Conservation (phyloP, 2,329 filamentous ascomycete species). For the Clarireedia monteithiana region DNA sequence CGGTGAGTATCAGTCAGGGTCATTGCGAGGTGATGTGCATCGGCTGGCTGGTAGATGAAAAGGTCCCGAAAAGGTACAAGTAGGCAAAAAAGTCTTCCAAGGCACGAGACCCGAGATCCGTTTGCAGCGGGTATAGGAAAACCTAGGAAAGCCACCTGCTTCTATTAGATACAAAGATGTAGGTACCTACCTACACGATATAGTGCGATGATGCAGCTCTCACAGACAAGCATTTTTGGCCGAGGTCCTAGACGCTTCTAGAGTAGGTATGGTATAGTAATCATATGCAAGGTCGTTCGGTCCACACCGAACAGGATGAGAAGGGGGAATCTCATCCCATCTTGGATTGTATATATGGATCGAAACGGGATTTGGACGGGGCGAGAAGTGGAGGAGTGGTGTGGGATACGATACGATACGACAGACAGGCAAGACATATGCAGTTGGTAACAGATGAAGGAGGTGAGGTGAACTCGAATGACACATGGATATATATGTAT, state of each 20-base stretch:
- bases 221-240: background rate
- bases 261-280: background rate
- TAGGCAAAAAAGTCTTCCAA: slow-evolving; percentile 1
- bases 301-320: background rate
- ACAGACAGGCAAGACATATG: too few species aligned
- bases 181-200: too few species aligned
- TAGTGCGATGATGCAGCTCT: background rate
- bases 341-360: too few species aligned
- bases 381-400: too few species aligned
- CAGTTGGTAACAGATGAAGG: too few species aligned
- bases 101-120: slow-evolving; percentile 2
- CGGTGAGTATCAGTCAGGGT: background rate
- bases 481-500: too few species aligned
- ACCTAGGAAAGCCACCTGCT: too few species aligned
- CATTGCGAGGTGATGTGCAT: background rate
- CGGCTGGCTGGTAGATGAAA: background rate
- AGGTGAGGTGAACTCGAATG: too few species aligned
- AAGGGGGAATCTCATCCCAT: too few species aligned
- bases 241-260: background rate
- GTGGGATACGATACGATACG: too few species aligned
- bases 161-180: too few species aligned
- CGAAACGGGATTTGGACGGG: too few species aligned
- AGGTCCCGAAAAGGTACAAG: background rate
- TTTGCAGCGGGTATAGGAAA: background rate
- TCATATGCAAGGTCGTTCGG: background rate